These are phyloP conservation scores for Paramecium tetraurelia DNA, from an alignment of 73 alveolate species.

Conservation along the genomic window DNA sequence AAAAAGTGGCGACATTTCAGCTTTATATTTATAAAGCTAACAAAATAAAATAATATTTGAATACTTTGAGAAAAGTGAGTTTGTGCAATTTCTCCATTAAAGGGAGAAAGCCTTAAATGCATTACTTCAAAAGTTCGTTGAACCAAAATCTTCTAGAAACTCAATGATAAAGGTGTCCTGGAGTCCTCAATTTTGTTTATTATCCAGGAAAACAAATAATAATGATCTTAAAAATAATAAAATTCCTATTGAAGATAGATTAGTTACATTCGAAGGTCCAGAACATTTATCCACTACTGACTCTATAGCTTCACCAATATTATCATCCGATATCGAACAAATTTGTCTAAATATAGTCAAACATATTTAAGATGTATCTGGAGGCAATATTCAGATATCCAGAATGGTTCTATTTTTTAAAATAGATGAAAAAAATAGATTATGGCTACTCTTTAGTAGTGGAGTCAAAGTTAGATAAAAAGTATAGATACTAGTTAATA, in stretches of 20 bases:
- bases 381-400: constrained; percentile 77
- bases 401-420: constrained; percentile 84
- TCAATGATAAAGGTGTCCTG: constrained; percentile 83
- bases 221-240: constrained; percentile 67
- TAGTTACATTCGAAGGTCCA: constrained; percentile 84
- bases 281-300: constrained; percentile 77
- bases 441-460: constrained; percentile 78
- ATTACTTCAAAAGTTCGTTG: constrained; percentile 74
- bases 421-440: constrained; percentile 77
- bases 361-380: constrained; percentile 80
- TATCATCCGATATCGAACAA: constrained; percentile 76
- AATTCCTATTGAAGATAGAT: constrained; percentile 73
- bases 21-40: constrained; percentile 61
- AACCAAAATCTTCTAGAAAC: constrained; percentile 76
- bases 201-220: constrained; percentile 78
- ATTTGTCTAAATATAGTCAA: constrained; percentile 76
- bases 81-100: constrained; percentile 67
- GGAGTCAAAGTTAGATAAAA: constrained; percentile 69
- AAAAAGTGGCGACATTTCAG: constrained; percentile 73
- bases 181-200: constrained; percentile 78
- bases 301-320: constrained; percentile 81
- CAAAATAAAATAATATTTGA: constrained; percentile 75
- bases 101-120: constrained; percentile 82
- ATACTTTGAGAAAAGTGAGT: constrained; percentile 73
- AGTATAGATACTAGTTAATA: background rate